Conservation (phyloP, 495 filamentous ascomycete genomes). For the Daldinia concentrica region DNA sequence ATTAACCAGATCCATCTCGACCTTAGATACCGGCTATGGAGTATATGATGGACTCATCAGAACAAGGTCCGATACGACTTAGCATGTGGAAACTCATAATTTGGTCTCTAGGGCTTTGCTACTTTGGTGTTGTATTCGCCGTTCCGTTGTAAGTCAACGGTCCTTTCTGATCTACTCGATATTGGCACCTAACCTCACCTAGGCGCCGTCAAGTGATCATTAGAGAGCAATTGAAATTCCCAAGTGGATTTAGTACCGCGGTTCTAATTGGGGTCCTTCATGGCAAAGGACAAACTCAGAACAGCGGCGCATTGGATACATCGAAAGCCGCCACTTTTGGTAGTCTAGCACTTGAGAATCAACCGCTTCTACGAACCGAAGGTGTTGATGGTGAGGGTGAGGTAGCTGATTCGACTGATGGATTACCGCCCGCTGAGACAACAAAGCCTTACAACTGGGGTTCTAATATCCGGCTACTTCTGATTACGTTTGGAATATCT, state of each 20-base stretch:
- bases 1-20: conserved; percentile 42
- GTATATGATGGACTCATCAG: conserved; percentile 77
- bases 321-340: conserved; percentile 47
- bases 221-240: conserved; percentile 89
- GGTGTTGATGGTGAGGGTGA: conserved; percentile 28
- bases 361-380: conserved; percentile 31
- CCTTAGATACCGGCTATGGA: conserved; percentile 83
- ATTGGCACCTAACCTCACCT: conserved; percentile 41
- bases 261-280: conserved; percentile 91
- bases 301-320: conserved; percentile 32
- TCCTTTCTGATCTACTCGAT: not conserved
- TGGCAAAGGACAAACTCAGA: conserved; percentile 57
- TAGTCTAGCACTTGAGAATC: conserved; percentile 44
- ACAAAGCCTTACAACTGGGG: conserved; percentile 56
- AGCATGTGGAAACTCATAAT: conserved; percentile 79
- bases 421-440: conserved; percentile 21
- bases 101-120: conserved; percentile 90
- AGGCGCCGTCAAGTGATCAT: conserved; percentile 87
- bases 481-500: conserved; percentile 62
- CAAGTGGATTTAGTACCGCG: conserved; percentile 93
- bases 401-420: conserved; percentile 1
- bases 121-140: conserved; percentile 96
- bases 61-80: conserved; percentile 78
- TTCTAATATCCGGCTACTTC: conserved; percentile 61
- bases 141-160: conserved; percentile 68